Evolutionary conservation across 768 basidiomycete genomes (phyloP).

Genomic region (Pleurotus citrinopileatus): DNA sequence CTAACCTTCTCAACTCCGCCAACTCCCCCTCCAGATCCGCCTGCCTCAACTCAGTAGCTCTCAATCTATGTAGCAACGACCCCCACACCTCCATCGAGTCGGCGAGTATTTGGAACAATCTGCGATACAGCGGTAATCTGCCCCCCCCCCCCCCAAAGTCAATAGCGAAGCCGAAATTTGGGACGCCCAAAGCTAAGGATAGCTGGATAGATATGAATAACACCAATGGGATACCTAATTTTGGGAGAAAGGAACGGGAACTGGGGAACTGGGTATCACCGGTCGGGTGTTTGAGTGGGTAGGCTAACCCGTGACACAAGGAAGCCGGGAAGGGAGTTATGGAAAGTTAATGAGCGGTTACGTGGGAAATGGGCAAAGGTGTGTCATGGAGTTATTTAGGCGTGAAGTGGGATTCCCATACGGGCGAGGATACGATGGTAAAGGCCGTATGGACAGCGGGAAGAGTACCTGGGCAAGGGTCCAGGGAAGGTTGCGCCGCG

Average conservation of each 20-base stretch:
- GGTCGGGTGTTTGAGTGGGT: neutral
- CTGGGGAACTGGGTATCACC: neutral
- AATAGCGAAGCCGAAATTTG: constrained; percentile 6
- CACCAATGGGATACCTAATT: neutral
- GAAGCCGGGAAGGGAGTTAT: neutral
- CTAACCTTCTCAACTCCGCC: neutral
- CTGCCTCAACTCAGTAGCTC: constrained; percentile 1
- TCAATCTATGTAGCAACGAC: neutral
- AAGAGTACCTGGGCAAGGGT: no score
- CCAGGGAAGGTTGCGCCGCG: no score
- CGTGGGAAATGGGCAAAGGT: no score
- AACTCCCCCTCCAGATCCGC: neutral
- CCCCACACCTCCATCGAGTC: neutral
- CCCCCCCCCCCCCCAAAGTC: constrained; percentile 6
- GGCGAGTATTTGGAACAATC: neutral
- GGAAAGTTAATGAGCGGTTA: no score
- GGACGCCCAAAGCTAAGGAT: neutral
- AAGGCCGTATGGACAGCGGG: no score
- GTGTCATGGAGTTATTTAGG: no score
- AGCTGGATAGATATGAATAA: neutral
- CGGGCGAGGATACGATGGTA: no score
- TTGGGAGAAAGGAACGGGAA: neutral
- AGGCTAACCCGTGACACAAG: neutral
- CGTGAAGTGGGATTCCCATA: no score
- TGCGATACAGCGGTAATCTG: constrained; percentile 8